A percentile compares a stretch with the other conserved stretches of the same genome.
These are phyloP conservation scores for Lanmaoa pseudosensibilis DNA, from an alignment of 768 basidiomycete species.

Conservation along the genomic window DNA sequence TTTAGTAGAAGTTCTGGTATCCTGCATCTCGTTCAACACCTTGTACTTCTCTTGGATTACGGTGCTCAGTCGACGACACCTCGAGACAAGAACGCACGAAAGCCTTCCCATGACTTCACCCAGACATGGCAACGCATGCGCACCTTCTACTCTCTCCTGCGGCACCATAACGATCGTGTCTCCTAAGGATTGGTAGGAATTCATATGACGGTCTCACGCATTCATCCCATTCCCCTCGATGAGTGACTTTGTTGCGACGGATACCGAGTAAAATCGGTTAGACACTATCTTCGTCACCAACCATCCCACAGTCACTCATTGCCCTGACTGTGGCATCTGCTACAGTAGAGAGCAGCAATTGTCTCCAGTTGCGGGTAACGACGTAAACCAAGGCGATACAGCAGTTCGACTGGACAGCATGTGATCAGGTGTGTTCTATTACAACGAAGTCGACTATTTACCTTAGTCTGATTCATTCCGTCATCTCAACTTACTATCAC, in stretches of 20 bases:
- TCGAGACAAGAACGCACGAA: slow-evolving; percentile 74
- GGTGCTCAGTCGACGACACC: slow-evolving; percentile 42
- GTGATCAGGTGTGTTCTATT: too few species aligned
- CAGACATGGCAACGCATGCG: background rate
- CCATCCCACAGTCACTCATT: too few species aligned
- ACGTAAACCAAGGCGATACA: too few species aligned
- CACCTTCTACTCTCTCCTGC: slow-evolving; percentile 88
- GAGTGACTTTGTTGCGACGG: slow-evolving; percentile 45
- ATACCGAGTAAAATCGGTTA: slow-evolving; percentile 67
- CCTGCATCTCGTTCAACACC: slow-evolving; percentile 46
- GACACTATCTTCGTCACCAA: too few species aligned
- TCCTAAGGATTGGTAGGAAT: slow-evolving; percentile 71
- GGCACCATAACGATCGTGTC: slow-evolving; percentile 70
- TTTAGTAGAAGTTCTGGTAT: slow-evolving; percentile 40
- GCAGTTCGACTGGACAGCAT: too few species aligned
- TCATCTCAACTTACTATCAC: too few species aligned
- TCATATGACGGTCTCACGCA: slow-evolving; percentile 46
- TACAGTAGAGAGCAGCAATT: too few species aligned
- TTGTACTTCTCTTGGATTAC: slow-evolving; percentile 70
- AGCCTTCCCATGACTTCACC: slow-evolving; percentile 38
- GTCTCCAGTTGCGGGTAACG: too few species aligned
- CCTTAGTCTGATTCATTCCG: too few species aligned
- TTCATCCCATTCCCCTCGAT: slow-evolving; percentile 61
- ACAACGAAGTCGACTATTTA: too few species aligned
- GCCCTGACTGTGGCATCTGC: too few species aligned